Base-by-base conservation (phyloP, 208 protist genomes). In the Acanthamoeba castellanii region DNA sequence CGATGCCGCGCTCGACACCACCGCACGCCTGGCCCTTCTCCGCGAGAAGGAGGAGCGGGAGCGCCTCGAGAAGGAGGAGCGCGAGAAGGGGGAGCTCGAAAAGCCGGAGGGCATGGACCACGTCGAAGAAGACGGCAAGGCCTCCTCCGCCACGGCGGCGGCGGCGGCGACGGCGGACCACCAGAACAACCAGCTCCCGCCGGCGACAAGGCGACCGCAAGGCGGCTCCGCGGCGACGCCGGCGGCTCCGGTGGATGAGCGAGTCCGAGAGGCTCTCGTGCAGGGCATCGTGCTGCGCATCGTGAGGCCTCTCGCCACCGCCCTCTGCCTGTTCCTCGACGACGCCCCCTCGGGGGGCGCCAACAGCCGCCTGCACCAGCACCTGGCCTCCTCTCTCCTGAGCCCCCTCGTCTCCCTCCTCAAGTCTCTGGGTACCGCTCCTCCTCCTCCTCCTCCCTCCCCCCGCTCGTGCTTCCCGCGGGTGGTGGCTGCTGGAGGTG, bases 291-390 rank as follows among this genome's bases (percentile, higher is more conserved):
- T 74, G 13, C 25, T 74, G 8, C 66, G 66, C 11, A 22, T 74
- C n/a, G 16, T 74, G 30, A 1, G 66, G 25, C 66, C 66, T 74
- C 66, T 74, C 11, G 66, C 66, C 9, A 74, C 66, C 25, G 30
- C 66, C 9, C 25, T 74, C 9, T 74, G 66, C 66, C 66, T 74
- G 16, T 74, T 87, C 50, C 78, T 87, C 37, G 78, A 87, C 78
- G 45, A 87, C 42, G 11, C 78, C 25, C 45, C 37, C 45, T 0
- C 30, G 1, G 37, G 37, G 37, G 3, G 37, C 25, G 27, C 50
- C 27, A 52, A 47, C 37, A n/a, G 16, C 30, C 42, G 9, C 9
- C 18, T 50, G 13, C 78, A 25, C 37, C 30, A 42, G 27, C 18
- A 11, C 27, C 11, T 59, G 78, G 22, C 78, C 11, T 34, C 50